A percentile compares a stretch with the other conserved stretches of the same genome.
These are phyloP conservation scores for Saccharomycopsis hybrid DNA, from an alignment of 1,139 yeast species.

Conservation along the genomic window DNA sequence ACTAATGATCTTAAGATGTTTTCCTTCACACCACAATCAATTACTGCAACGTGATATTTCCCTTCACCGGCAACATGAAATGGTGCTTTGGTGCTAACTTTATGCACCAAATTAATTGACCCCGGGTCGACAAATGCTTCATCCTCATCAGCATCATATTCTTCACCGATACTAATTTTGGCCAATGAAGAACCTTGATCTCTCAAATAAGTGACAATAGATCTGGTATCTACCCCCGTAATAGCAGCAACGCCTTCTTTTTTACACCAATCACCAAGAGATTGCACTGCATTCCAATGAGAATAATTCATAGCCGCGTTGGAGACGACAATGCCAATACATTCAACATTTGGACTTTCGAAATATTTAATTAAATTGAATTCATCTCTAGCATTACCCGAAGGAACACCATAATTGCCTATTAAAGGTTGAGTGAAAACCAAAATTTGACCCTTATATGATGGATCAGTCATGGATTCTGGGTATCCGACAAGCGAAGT, in stretches of 20 bases:
- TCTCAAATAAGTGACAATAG: constrained; percentile 84
- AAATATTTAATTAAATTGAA: constrained; percentile 80
- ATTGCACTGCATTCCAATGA: constrained; percentile 98
- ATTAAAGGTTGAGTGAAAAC: constrained; percentile 96
- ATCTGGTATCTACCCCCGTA: constrained; percentile 95
- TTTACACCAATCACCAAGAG: constrained; percentile 91
- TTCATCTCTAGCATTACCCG: constrained; percentile 71
- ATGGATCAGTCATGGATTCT: constrained; percentile 98
- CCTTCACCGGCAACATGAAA: constrained; percentile 62
- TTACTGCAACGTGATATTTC: constrained; percentile 75
- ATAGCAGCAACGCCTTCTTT: constrained; percentile 96
- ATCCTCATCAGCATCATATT: constrained; percentile 84
- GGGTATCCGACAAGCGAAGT: constrained; percentile 97
- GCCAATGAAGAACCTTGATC: constrained; percentile 95
- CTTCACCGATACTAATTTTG: constrained; percentile 82
- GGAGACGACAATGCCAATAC: constrained; percentile 93
- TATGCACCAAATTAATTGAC: constrained; percentile 79
- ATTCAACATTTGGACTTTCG: constrained; percentile 87
- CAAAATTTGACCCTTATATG: constrained; percentile 90
- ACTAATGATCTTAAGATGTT: constrained; percentile 90
- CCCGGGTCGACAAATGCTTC: constrained; percentile 95
- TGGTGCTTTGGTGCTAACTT: constrained; percentile 92
- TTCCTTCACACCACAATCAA: constrained; percentile 98
- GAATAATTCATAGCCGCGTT: constrained; percentile 93
- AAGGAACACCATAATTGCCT: constrained; percentile 97